Conservation (phyloP, 148 eudicot species). For the Cornus suecica region DNA sequence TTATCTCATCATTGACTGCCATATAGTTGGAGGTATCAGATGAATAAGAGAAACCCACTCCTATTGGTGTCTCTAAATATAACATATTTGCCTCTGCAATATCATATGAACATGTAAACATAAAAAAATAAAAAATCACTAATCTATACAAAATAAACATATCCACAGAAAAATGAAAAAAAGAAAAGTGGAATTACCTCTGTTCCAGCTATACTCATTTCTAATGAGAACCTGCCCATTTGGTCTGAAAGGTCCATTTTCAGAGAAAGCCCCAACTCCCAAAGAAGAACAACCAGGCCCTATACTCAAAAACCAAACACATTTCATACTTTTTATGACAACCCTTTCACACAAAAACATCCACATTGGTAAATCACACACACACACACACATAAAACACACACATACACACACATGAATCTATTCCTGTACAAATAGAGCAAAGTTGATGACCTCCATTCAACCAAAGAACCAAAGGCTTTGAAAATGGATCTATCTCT, state of each 20-base stretch:
- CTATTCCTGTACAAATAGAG: background rate
- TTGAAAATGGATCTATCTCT: slow-evolving; percentile 61
- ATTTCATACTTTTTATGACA: background rate
- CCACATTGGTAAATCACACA: background rate
- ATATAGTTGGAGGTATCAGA: slow-evolving; percentile 59
- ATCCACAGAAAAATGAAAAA: slow-evolving; percentile 9
- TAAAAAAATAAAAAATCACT: too few species aligned
- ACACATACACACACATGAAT: slow-evolving; percentile 5
- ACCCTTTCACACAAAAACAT: background rate
- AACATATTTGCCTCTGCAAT: slow-evolving; percentile 90
- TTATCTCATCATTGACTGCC: slow-evolving; percentile 67
- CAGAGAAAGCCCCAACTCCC: slow-evolving; percentile 99
- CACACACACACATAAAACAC: slow-evolving; percentile 1
- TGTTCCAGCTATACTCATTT: slow-evolving; percentile 93
- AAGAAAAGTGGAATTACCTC: slow-evolving; percentile 40
- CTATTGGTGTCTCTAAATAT: slow-evolving; percentile 88
- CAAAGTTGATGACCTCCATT: slow-evolving; percentile 74
- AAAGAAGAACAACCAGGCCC: slow-evolving; percentile 99
- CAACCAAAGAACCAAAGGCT: slow-evolving; percentile 91
- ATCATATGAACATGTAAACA: slow-evolving; percentile 5
- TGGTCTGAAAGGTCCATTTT: slow-evolving; percentile 97
- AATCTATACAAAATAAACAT: background rate
- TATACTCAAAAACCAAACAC: slow-evolving; percentile 23
- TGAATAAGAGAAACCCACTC: slow-evolving; percentile 94
- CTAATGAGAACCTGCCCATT: slow-evolving; percentile 61